phyloP scores from a whole-genome alignment of 345 rosid species.

The Gossypium thurberi region DNA sequence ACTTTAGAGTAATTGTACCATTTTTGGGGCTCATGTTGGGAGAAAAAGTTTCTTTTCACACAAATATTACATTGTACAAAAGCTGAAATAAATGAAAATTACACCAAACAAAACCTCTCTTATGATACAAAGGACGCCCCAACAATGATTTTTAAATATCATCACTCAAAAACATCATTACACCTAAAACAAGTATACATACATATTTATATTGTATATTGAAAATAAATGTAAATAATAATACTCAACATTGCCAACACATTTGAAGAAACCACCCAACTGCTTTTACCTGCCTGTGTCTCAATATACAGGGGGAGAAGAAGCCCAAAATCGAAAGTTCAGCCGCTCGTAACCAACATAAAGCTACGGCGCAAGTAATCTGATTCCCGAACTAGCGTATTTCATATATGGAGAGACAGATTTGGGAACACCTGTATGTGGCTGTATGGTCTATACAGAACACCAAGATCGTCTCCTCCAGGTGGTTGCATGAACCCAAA shows the following conservation, averaged over 20 bases:
- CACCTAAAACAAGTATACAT: too few species aligned
- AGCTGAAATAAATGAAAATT: too few species aligned
- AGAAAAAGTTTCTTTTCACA: too few species aligned
- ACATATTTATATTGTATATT: too few species aligned
- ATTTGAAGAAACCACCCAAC: neutral
- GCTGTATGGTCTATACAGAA: slow-evolving; percentile 39
- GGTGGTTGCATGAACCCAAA: slow-evolving; percentile 36
- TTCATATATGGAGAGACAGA: slow-evolving; percentile 9
- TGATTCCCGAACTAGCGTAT: neutral
- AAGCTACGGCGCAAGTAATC: neutral
- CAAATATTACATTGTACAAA: too few species aligned
- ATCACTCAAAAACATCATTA: too few species aligned
- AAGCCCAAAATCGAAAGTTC: neutral
- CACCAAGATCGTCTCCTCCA: slow-evolving; percentile 25
- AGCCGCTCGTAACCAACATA: neutral
- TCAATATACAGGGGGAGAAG: neutral
- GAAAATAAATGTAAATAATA: too few species aligned
- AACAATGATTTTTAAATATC: too few species aligned
- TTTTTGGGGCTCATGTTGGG: too few species aligned
- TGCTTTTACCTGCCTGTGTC: neutral
- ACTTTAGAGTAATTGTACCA: too few species aligned
- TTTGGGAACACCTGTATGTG: slow-evolving; percentile 24
- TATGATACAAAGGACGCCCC: too few species aligned
- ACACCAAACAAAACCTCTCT: too few species aligned
- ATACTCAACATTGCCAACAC: neutral